Percentiles rank a stretch among this genome's conserved stretches.
Conservation (phyloP, 169 alveolate genomes). For the Eimeria acervulina region DNA sequence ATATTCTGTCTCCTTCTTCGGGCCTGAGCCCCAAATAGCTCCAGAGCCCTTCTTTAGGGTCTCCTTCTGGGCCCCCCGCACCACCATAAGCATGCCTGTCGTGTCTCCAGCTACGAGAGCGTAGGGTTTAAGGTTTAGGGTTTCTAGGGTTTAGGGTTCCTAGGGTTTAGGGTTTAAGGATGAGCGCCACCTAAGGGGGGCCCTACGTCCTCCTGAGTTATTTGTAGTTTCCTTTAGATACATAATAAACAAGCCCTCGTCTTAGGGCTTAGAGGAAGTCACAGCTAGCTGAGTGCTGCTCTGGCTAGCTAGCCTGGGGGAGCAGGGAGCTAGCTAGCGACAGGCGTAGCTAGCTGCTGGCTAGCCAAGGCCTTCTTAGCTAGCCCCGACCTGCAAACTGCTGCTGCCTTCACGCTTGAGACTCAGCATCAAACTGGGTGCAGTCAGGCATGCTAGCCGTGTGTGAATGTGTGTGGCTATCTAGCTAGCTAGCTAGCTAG, state of each 20-base stretch:
- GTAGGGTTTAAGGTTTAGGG: not conserved
- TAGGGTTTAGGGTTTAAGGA: not conserved
- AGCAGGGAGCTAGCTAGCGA: not conserved
- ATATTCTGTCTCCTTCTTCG: no score
- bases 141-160: not conserved
- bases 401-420: not conserved
- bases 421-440: not conserved
- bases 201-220: not conserved
- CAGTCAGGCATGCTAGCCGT: not conserved
- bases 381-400: not conserved
- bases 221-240: no score
- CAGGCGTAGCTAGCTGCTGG: not conserved
- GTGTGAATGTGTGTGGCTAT: not conserved
- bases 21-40: no score
- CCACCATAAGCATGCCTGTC: no score
- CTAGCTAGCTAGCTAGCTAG: slow-evolving; percentile 37
- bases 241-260: no score
- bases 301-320: not conserved
- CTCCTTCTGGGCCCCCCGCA: no score
- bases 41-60: no score
- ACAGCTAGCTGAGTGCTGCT: not conserved
- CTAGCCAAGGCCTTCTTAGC: not conserved
- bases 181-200: not conserved
- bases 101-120: no score
- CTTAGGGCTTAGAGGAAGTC: no score